Conservation (phyloP, 305 asterid species). For the Rubia balearica region DNA sequence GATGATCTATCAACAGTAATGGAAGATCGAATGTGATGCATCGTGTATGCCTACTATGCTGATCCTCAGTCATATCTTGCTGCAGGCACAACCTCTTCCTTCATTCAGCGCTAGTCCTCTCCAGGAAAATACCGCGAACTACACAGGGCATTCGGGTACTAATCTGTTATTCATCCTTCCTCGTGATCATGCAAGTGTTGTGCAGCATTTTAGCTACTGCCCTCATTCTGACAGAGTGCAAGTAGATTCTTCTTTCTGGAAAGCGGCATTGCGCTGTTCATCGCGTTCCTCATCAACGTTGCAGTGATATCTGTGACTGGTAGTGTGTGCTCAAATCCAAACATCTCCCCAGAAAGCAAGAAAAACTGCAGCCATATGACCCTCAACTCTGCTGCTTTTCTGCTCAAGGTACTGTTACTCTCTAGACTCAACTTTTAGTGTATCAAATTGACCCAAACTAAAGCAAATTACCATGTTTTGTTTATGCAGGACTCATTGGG, state of each 20-base stretch:
- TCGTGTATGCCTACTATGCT: not conserved
- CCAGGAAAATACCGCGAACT: conserved; percentile 80
- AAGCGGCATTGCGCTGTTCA: conserved; percentile 27
- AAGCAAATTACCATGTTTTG: not conserved
- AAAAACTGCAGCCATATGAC: conserved; percentile 22
- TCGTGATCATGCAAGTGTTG: not conserved
- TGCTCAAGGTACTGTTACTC: conserved; percentile 12
- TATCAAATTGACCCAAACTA: not conserved
- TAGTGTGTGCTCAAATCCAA: conserved; percentile 28
- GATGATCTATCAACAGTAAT: no score
- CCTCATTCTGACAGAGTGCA: conserved; percentile 24
- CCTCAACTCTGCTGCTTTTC: conserved; percentile 25
- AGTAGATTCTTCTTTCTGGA: conserved; percentile 28
- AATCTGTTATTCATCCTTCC: not conserved
- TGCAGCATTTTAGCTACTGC: not conserved
- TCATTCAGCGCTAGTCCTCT: conserved; percentile 89
- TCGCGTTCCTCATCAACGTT: conserved; percentile 31
- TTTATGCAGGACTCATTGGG: conserved; percentile 68
- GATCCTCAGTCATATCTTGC: conserved; percentile 1
- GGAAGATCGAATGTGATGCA: no score
- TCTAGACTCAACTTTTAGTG: not conserved
- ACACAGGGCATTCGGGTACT: conserved; percentile 56
- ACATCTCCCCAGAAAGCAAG: conserved; percentile 18
- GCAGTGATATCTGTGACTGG: conserved; percentile 30
- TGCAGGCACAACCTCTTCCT: conserved; percentile 90